phyloP scores from a whole-genome alignment of 2,329 filamentous ascomycete genomes.

The Dothistroma septosporum region DNA sequence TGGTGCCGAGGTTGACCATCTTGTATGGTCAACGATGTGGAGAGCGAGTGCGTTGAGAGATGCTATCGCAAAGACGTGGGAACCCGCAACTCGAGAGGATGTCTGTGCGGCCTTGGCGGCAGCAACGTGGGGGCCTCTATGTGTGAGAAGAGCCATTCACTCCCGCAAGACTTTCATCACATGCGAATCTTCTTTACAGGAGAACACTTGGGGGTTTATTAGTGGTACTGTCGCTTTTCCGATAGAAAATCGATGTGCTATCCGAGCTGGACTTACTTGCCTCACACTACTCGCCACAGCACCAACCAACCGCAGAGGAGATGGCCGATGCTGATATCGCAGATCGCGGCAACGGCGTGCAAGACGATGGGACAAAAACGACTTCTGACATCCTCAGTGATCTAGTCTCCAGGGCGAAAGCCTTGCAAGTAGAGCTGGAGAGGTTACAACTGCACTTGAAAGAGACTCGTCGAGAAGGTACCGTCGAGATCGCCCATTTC shows the following conservation, averaged over 20 bases:
- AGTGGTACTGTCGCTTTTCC: neutral
- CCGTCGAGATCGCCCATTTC: constrained; percentile 35
- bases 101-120: neutral
- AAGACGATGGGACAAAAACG: neutral
- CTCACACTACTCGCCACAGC: neutral
- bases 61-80: constrained; percentile 1
- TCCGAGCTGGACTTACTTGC: no score
- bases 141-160: neutral
- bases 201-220: no score
- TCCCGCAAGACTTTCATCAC: neutral
- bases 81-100: neutral
- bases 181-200: neutral
- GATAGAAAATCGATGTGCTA: no score
- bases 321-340: neutral
- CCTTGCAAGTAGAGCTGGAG: constrained; percentile 41
- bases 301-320: neutral
- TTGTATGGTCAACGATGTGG: neutral
- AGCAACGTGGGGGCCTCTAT: no score
- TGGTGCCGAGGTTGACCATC: constrained; percentile 57
- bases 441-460: constrained; percentile 36
- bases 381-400: constrained; percentile 10
- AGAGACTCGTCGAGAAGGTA: constrained; percentile 35
- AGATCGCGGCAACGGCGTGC: neutral
- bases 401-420: constrained; percentile 38
- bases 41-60: neutral